A percentile compares a stretch with the other conserved stretches of the same genome.
Evolutionary conservation across 352 stramenopile species (phyloP).

Genomic region (Globisporangium barbulae): DNA sequence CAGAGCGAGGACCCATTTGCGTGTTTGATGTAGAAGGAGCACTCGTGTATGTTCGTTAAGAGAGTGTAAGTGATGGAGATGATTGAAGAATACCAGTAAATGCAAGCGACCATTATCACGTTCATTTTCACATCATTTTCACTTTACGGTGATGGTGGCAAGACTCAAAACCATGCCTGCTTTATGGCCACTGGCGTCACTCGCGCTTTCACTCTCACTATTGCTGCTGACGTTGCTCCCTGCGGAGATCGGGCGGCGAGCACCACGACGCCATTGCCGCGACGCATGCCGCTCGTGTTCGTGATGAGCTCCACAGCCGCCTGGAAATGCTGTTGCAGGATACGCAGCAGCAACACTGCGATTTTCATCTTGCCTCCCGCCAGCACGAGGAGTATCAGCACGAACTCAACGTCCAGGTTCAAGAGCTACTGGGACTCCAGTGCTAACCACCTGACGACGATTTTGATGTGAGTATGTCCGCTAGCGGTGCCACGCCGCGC

Average conservation of each 20-base stretch:
- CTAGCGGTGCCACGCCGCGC: too few species aligned
- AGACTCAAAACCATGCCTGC: too few species aligned
- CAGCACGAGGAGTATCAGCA: background rate
- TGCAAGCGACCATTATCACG: background rate
- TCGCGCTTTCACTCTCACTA: too few species aligned
- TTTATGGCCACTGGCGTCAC: too few species aligned
- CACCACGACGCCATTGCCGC: too few species aligned
- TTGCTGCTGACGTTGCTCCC: too few species aligned
- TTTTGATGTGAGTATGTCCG: background rate
- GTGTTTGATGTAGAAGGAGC: slow-evolving; percentile 38
- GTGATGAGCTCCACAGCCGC: background rate
- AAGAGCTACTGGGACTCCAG: background rate
- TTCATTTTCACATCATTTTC: background rate
- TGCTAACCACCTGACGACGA: background rate
- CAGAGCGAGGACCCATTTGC: slow-evolving; percentile 62
- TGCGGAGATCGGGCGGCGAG: too few species aligned
- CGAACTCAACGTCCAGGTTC: background rate
- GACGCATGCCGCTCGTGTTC: too few species aligned
- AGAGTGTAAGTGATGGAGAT: background rate
- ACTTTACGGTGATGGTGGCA: too few species aligned
- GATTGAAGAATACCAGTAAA: background rate
- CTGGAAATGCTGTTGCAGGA: background rate
- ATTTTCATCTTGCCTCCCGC: background rate
- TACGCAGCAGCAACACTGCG: background rate
- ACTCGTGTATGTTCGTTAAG: background rate